Evolutionary conservation across 208 protist genomes (phyloP), one percentile per base, ranked within the genome.

Genomic region (Acanthamoeba healyi): DNA sequence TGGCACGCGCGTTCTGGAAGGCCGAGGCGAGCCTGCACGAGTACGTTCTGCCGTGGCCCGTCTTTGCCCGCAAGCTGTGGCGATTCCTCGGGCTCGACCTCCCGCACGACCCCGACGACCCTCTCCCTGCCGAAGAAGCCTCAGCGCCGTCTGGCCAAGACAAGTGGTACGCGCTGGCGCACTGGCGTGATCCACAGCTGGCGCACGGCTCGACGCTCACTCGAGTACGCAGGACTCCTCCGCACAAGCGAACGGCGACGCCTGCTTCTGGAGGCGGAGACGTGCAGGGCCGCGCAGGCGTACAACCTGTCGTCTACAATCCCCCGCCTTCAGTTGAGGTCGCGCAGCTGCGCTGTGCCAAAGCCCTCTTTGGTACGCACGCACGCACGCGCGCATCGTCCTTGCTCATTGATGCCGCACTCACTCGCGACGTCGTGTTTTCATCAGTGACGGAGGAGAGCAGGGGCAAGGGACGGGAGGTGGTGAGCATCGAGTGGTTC

Each of bases 401-500:
- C n/a, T n/a, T n/a, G n/a, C n/a, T n/a, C n/a, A n/a, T n/a, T n/a
- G n/a, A n/a, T n/a, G n/a, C n/a, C n/a, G n/a, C n/a, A n/a, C n/a
- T n/a, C n/a, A n/a, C n/a, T n/a, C n/a, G n/a, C n/a, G n/a, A n/a
- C n/a, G n/a, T n/a, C n/a, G n/a, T n/a, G n/a, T n/a, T n/a, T n/a
- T n/a, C n/a, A n/a, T 9, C 44, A 86, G 77, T 86, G 26, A 86
- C 44, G 77, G 77, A 51, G n/a, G 77, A 86, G 44, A 86, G 77
- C 77, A 26, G 46, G 17, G 77, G 77, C 29, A 86, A 86, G 29
- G 44, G n/a, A 4, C 77, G 77, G 19, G 77, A 86, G 77, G 54
- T 72, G n/a, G 56, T 91, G 32, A 70, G 58, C 84, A 70, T 91
- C n/a, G 56, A 91, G 38, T 91, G 84, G 84, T 91, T 91, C 56